Evolutionary conservation across 2,329 filamentous ascomycete species (phyloP).

Genomic region (Helotiales sp.): DNA sequence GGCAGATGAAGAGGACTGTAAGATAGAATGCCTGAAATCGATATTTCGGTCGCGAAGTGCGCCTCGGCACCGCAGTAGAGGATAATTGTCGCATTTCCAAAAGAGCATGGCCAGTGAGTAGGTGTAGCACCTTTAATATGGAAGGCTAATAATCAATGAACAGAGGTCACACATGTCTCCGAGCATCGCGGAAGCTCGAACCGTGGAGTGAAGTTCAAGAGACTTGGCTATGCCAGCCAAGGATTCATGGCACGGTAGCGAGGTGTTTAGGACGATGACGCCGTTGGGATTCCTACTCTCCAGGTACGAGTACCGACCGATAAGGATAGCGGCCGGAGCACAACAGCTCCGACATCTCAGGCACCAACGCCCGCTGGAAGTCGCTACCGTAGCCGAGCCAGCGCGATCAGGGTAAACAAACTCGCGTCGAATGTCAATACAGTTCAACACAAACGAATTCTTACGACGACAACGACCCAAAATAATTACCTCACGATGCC

Average conservation of each 20-base stretch:
- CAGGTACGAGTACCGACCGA: neutral
- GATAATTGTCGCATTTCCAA: conserved; percentile 26
- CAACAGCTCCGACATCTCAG: neutral
- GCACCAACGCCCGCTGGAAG: too few species aligned
- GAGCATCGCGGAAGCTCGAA: conserved; percentile 5
- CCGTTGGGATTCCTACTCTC: neutral
- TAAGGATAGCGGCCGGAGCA: neutral
- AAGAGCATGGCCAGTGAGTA: conserved; percentile 23
- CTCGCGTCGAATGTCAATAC: conserved; percentile 19
- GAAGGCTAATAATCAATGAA: neutral
- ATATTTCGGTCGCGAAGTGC: conserved; percentile 23
- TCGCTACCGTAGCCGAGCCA: conserved; percentile 1
- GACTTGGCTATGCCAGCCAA: conserved; percentile 13
- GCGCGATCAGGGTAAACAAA: conserved; percentile 3
- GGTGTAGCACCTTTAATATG: neutral
- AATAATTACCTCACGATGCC: conserved; percentile 44
- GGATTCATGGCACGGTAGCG: neutral
- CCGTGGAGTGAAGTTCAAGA: neutral
- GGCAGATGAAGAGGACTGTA: conserved; percentile 32
- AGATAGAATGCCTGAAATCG: conserved; percentile 36
- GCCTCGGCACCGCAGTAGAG: conserved; percentile 19
- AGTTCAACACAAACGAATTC: conserved; percentile 16
- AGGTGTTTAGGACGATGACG: neutral
- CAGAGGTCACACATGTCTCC: neutral
- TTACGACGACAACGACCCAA: conserved; percentile 10